These are phyloP conservation scores for Marvania coccoides DNA, from an alignment of 139 green algal species.

Conservation along the genomic window DNA sequence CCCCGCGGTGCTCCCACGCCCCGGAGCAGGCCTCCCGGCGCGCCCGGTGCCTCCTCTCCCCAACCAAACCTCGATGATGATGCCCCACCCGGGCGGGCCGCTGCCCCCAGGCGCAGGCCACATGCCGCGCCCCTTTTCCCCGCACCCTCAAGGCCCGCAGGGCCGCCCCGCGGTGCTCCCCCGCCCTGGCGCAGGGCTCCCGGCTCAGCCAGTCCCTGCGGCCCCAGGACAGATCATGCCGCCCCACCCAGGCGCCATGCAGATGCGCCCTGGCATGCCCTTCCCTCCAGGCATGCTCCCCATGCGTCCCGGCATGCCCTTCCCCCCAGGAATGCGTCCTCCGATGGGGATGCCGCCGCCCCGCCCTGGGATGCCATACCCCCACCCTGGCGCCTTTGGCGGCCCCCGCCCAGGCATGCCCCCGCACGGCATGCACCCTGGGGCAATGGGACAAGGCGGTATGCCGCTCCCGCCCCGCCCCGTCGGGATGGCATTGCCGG, in stretches of 20 bases:
- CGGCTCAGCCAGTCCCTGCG: not conserved
- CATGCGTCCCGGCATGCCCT: not conserved
- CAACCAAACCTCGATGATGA: not conserved
- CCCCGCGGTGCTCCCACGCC: not conserved
- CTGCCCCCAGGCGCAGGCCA: not conserved
- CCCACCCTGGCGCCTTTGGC: not conserved
- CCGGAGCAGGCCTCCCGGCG: conserved; percentile 6
- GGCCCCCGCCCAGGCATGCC: not conserved
- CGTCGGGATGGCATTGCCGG: not conserved
- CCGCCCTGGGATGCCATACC: not conserved
- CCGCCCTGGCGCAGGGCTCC: not conserved
- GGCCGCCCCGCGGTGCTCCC: not conserved
- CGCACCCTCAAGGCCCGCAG: not conserved
- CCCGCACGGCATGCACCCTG: not conserved
- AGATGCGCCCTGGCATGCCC: not conserved
- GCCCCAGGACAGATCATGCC: not conserved
- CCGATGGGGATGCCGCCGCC: not conserved
- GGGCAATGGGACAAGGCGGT: too few species aligned
- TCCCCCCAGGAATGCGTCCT: not conserved
- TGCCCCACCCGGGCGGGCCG: not conserved
- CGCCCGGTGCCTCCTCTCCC: not conserved
- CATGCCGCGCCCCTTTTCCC: not conserved
- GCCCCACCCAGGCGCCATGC: not conserved
- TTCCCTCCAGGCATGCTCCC: not conserved
- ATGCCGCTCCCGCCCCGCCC: not conserved